phyloP scores from a whole-genome alignment of 1,139 yeast species.

The Wickerhamiella infanticola region DNA sequence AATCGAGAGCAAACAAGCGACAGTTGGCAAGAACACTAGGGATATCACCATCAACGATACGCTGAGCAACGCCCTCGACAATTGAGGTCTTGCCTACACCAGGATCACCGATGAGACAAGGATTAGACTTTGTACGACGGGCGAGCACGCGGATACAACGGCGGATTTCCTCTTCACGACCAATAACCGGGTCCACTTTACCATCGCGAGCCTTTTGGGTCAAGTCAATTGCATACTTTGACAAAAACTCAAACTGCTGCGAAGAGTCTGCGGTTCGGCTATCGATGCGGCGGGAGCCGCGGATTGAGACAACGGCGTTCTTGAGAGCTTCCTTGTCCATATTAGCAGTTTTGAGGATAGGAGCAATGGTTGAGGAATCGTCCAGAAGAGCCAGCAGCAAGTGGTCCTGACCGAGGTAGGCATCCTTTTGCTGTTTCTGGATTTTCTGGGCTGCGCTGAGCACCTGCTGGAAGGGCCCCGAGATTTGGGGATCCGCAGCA shows the following conservation, averaged over 20 bases:
- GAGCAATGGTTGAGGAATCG: conserved; percentile 46
- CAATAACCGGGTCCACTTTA: conserved; percentile 93
- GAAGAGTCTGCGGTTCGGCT: conserved; percentile 90
- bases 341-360: conserved; percentile 58
- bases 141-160: conserved; percentile 87
- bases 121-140: conserved; percentile 90
- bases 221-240: conserved; percentile 82
- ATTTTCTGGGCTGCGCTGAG: conserved; percentile 56
- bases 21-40: conserved; percentile 75
- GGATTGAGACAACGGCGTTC: conserved; percentile 64
- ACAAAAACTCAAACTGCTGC: conserved; percentile 63
- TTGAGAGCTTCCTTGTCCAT: conserved; percentile 59
- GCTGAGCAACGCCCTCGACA: conserved; percentile 96
- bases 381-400: conserved; percentile 70
- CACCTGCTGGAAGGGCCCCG: conserved; percentile 56
- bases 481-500: conserved; percentile 56
- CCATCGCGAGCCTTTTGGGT: conserved; percentile 91
- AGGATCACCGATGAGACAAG: conserved; percentile 94
- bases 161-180: conserved; percentile 96
- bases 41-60: conserved; percentile 90
- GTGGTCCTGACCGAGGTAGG: conserved; percentile 89
- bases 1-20: conserved; percentile 70
- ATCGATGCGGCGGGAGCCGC: conserved; percentile 88
- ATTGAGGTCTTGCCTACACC: conserved; percentile 99
- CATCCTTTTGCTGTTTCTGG: conserved; percentile 77